Conservation (phyloP, 345 rosid genomes). For the Syzygium aromaticum region DNA sequence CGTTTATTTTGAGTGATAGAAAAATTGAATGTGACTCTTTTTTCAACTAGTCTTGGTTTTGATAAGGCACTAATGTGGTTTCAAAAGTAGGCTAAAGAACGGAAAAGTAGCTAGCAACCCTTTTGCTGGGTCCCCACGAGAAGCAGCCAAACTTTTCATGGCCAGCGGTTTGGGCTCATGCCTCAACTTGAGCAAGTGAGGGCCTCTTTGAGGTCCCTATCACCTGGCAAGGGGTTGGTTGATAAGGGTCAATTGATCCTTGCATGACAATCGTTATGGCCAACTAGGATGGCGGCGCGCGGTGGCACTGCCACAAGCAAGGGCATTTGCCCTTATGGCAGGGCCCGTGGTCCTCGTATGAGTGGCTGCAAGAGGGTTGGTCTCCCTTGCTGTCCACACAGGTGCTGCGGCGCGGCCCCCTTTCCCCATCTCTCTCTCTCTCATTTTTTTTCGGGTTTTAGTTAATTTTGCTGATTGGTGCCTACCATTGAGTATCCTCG, state of each 20-base stretch:
- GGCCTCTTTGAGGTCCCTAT: neutral
- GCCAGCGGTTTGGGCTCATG: neutral
- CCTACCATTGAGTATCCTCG: neutral
- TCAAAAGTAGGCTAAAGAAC: neutral
- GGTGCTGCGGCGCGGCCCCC: neutral
- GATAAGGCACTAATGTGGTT: neutral
- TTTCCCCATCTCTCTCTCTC: neutral
- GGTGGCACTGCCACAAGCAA: neutral
- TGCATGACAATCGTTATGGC: neutral
- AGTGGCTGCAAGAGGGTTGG: neutral
- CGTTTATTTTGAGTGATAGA: neutral
- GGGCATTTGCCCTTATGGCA: neutral
- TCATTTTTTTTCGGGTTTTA: neutral
- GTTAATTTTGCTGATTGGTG: neutral
- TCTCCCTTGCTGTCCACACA: neutral
- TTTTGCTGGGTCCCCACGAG: neutral
- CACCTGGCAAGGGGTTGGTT: neutral
- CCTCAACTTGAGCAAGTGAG: neutral
- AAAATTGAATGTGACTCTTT: neutral
- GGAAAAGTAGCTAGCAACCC: neutral
- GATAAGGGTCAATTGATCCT: neutral
- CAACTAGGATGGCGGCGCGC: neutral
- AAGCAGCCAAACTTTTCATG: neutral
- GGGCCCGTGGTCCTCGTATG: neutral
- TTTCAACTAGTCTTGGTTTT: neutral